A percentile compares a stretch with the other conserved stretches of the same genome.
Conservation (phyloP, 2,329 filamentous ascomycete genomes). For the Stemphylium beticola region DNA sequence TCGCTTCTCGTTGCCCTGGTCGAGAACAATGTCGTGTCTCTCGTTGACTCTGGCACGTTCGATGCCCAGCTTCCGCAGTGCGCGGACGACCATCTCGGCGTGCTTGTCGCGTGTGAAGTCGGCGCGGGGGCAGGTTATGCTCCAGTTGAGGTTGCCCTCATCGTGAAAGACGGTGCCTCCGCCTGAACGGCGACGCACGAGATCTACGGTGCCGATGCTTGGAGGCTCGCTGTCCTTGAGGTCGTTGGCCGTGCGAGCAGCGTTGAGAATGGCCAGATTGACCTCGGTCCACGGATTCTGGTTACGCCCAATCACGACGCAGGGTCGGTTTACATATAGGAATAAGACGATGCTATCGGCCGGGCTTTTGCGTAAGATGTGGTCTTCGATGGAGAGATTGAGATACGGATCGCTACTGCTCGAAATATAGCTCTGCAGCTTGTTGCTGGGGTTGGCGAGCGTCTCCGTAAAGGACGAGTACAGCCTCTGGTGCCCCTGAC, state of each 20-base stretch:
- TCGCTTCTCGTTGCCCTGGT: constrained; percentile 50
- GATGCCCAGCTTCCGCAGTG: constrained; percentile 67
- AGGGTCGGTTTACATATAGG: constrained; percentile 85
- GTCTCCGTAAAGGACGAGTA: constrained; percentile 39
- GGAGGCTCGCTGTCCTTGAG: constrained; percentile 44
- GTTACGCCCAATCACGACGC: constrained; percentile 90
- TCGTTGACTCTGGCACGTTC: constrained; percentile 76
- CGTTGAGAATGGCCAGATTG: constrained; percentile 69
- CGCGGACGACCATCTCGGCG: constrained; percentile 91
- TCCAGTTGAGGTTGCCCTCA: constrained; percentile 90
- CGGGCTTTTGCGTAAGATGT: constrained; percentile 77
- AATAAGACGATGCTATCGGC: constrained; percentile 79
- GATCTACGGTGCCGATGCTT: constrained; percentile 56
- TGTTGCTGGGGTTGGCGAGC: constrained; percentile 39
- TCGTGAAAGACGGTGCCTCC: constrained; percentile 97
- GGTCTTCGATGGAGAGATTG: constrained; percentile 94
- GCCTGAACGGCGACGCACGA: constrained; percentile 85
- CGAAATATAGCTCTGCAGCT: constrained; percentile 56
- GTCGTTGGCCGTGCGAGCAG: constrained; percentile 36
- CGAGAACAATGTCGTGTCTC: constrained; percentile 90
- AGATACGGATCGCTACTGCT: constrained; percentile 74
- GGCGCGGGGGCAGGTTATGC: constrained; percentile 80
- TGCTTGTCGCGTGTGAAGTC: constrained; percentile 84
- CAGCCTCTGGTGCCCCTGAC: neutral
- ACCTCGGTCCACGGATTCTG: constrained; percentile 98